A percentile compares a stretch with the other conserved stretches of the same genome.
phyloP scores from a whole-genome alignment of 2,329 filamentous ascomycete genomes.

The Fusarium brevicatenulatum region DNA sequence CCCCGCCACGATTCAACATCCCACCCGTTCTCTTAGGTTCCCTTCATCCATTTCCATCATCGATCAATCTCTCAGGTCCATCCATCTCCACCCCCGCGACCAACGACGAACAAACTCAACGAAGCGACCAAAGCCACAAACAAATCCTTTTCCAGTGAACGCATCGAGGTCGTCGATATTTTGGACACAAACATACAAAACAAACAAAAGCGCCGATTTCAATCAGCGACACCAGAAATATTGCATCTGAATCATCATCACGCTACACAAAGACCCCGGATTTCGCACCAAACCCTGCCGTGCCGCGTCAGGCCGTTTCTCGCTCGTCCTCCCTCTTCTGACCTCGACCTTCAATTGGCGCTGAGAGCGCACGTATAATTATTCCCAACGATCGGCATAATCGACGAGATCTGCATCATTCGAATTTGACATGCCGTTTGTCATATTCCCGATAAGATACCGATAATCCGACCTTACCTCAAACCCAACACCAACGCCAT shows the following conservation, averaged over 20 bases:
- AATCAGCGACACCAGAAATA: background rate
- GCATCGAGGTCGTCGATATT: background rate
- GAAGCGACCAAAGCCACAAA: background rate
- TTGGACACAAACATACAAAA: background rate
- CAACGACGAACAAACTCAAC: conserved; percentile 20
- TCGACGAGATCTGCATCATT: conserved; percentile 13
- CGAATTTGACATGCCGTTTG: conserved; percentile 21
- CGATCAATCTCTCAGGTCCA: conserved; percentile 12
- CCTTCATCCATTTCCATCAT: conserved; percentile 29
- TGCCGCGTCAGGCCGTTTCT: conserved; percentile 30
- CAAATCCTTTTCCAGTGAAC: background rate
- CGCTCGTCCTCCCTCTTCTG: conserved; percentile 10
- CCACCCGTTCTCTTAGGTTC: conserved; percentile 24
- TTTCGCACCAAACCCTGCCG: conserved; percentile 28
- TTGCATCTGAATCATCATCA: conserved; percentile 20
- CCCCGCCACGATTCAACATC: conserved; percentile 19
- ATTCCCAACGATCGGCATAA: background rate
- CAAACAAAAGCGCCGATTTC: background rate
- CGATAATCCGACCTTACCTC: conserved; percentile 4
- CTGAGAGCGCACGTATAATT: conserved; percentile 22
- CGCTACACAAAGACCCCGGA: conserved; percentile 31
- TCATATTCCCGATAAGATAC: conserved; percentile 34
- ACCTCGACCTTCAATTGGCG: conserved; percentile 28
- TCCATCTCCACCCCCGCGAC: conserved; percentile 36
- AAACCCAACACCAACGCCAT: background rate